Evolutionary conservation across 129 eudicot species (phyloP).

Genomic region (Tagetes patula): DNA sequence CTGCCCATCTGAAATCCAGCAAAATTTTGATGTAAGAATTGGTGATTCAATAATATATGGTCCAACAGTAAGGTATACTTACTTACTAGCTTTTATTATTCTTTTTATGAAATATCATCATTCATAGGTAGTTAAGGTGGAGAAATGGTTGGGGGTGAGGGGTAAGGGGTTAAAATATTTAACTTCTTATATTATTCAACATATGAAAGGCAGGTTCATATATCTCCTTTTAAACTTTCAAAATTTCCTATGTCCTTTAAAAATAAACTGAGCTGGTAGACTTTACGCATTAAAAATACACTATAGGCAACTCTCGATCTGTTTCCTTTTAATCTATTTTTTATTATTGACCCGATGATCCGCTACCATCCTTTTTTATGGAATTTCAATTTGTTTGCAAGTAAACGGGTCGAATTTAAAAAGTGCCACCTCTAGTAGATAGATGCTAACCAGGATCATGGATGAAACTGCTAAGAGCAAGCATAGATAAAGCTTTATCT

Average conservation of each 20-base stretch:
- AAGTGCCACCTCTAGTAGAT: neutral
- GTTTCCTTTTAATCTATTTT: neutral
- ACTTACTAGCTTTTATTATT: neutral
- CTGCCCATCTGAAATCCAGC: constrained; percentile 58
- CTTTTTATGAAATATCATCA: neutral
- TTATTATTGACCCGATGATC: neutral
- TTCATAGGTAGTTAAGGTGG: neutral
- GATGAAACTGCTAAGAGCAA: constrained; percentile 68
- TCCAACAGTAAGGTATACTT: neutral
- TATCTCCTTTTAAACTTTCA: neutral
- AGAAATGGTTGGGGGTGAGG: neutral
- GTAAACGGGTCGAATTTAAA: neutral
- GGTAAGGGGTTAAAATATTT: neutral
- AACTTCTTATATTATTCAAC: neutral
- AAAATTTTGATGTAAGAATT: neutral
- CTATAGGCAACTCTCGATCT: neutral
- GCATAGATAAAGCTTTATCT: constrained; percentile 72
- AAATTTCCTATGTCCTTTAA: neutral
- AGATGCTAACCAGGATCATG: constrained; percentile 62
- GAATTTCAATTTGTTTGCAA: neutral
- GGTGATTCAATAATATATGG: no score
- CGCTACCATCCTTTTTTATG: neutral
- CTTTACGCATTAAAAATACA: neutral
- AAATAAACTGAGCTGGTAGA: neutral
- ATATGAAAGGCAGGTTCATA: neutral